Conservation (phyloP, 164 flowering plant genomes). For the Aristolochia contorta region DNA sequence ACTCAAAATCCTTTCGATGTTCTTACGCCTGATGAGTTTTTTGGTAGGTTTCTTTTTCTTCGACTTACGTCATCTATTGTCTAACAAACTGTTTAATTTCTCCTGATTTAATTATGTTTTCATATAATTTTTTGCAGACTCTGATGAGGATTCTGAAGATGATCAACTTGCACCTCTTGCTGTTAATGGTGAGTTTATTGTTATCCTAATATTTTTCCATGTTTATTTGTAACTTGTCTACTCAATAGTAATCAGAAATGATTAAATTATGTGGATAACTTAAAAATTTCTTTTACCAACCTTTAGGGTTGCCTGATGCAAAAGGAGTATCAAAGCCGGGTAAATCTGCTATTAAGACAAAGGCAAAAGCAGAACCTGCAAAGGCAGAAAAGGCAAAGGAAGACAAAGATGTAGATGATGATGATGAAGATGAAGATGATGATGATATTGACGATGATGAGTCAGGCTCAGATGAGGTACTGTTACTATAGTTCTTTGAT, state of each 20-base stretch:
- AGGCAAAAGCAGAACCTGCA: constrained; percentile 20
- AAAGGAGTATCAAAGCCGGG: constrained; percentile 12
- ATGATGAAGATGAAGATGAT: constrained; percentile 10
- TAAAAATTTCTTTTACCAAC: background rate
- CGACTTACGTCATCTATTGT: background rate
- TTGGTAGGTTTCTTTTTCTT: too few relatives aligned
- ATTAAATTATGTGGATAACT: background rate
- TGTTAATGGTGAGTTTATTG: too few relatives aligned
- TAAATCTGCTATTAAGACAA: constrained; percentile 14
- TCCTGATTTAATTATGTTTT: too few relatives aligned
- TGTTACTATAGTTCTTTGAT: background rate
- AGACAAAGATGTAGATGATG: constrained; percentile 17
- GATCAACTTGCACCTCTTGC: constrained; percentile 1
- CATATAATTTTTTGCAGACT: constrained; percentile 13
- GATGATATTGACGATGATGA: constrained; percentile 26
- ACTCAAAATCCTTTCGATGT: too few relatives aligned
- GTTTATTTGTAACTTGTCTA: too few relatives aligned
- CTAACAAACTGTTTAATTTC: background rate
- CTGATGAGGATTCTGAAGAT: constrained; percentile 18
- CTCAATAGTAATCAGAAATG: background rate
- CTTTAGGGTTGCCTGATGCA: constrained; percentile 23
- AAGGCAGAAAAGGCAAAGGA: constrained; percentile 22
- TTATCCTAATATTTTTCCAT: too few relatives aligned
- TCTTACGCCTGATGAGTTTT: too few relatives aligned
- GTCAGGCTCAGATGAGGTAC: constrained; percentile 13